phyloP scores from a whole-genome alignment of 2,329 filamentous ascomycete species.

The Aspergillus arachidicola region DNA sequence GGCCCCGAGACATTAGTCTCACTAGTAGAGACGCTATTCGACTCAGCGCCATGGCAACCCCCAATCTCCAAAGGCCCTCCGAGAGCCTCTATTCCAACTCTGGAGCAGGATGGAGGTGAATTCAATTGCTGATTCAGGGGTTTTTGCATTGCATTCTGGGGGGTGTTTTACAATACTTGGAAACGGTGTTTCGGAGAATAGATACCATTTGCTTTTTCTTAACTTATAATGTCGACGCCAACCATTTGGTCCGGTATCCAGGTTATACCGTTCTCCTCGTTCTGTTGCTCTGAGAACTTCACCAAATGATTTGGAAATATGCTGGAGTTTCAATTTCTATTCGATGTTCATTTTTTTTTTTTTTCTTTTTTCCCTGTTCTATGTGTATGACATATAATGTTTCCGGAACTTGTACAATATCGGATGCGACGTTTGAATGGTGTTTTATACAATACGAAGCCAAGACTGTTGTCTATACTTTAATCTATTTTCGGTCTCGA shows the following conservation, averaged over 20 bases:
- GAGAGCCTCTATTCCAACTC: conserved; percentile 31
- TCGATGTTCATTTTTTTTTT: conserved; percentile 17
- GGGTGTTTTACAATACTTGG: conserved; percentile 18
- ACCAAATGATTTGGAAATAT: conserved; percentile 15
- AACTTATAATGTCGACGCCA: conserved; percentile 12
- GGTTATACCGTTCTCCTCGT: conserved; percentile 11
- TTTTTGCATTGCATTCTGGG: conserved; percentile 15
- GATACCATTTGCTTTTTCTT: conserved; percentile 33
- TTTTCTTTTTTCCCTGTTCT: not conserved
- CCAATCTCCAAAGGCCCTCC: conserved; percentile 35
- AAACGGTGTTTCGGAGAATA: conserved; percentile 29
- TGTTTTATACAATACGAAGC: not conserved
- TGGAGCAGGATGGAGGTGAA: conserved; percentile 28
- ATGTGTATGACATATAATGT: conserved; percentile 26
- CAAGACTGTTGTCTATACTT: not conserved
- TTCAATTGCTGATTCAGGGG: conserved; percentile 11
- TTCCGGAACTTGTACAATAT: conserved; percentile 32
- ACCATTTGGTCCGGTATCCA: conserved; percentile 16
- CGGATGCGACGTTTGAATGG: conserved; percentile 14
- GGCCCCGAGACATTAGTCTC: conserved; percentile 42
- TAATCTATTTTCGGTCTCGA: not conserved
- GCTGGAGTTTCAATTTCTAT: conserved; percentile 7
- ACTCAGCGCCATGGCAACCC: conserved; percentile 41
- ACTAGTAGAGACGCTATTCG: conserved; percentile 42
- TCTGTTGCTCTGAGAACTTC: conserved; percentile 9